A percentile compares a stretch with the other conserved stretches of the same genome.
phyloP scores from a whole-genome alignment of 345 rosid genomes.

The Lepidium aucheri region DNA sequence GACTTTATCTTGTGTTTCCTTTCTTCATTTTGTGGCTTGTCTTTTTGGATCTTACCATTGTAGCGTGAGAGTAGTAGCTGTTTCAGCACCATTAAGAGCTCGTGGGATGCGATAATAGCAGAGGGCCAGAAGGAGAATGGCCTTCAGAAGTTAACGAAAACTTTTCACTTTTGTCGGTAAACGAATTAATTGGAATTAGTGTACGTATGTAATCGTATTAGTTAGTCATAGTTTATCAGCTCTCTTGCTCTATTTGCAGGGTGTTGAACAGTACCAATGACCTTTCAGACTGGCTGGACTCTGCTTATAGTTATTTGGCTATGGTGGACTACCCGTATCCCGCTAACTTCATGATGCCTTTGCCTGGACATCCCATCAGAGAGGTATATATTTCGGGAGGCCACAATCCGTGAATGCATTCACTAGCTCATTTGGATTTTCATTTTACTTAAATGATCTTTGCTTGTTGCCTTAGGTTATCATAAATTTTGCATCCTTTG shows the following conservation, averaged over 20 bases:
- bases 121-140: conserved; percentile 70
- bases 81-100: conserved; percentile 64
- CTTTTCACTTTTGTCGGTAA: conserved; percentile 72
- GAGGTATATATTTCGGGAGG: conserved; percentile 43
- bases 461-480: neutral
- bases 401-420: neutral
- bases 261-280: conserved; percentile 47
- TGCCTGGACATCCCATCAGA: conserved; percentile 90
- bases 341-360: conserved; percentile 79
- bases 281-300: conserved; percentile 69
- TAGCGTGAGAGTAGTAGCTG: conserved; percentile 89
- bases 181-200: conserved; percentile 3
- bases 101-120: conserved; percentile 53
- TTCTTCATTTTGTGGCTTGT: neutral
- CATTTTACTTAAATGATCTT: neutral
- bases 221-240: neutral
- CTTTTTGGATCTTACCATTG: neutral
- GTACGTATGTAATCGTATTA: neutral
- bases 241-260: conserved; percentile 32
- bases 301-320: conserved; percentile 85
- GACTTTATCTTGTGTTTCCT: neutral
- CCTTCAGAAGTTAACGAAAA: conserved; percentile 50
- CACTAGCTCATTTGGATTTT: neutral
- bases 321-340: conserved; percentile 94
- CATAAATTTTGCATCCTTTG: neutral